Conservation (phyloP, 2,329 filamentous ascomycete species). For the Sclerotinia borealis region DNA sequence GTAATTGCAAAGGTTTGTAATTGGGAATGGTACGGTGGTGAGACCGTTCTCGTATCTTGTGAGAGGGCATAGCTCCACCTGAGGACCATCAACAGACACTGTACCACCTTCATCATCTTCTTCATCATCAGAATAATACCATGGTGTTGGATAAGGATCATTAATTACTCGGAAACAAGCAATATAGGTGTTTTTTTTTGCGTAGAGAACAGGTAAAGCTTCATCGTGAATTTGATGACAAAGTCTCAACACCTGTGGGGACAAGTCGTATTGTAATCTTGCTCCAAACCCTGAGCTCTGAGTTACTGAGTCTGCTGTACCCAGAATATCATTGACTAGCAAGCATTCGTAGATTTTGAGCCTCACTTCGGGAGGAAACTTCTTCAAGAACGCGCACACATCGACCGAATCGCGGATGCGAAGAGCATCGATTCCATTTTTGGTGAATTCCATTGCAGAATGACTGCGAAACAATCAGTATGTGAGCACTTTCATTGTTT, state of each 20-base stretch:
- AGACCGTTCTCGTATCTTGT: constrained; percentile 1
- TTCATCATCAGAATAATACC: background rate
- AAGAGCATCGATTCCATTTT: too few relatives aligned
- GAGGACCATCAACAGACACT: background rate
- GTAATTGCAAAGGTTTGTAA: background rate
- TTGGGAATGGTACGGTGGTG: background rate
- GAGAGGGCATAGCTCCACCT: constrained; percentile 5
- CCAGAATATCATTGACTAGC: constrained; percentile 10
- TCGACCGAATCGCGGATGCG: background rate
- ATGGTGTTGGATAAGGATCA: background rate
- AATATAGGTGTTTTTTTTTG: constrained; percentile 33
- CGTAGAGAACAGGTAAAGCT: constrained; percentile 38
- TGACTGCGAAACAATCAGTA: background rate
- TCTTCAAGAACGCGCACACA: background rate
- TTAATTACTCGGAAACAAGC: background rate
- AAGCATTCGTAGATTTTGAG: constrained; percentile 43
- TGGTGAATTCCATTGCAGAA: background rate
- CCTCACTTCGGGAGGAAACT: constrained; percentile 42
- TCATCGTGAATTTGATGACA: constrained; percentile 3
- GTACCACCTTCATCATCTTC: background rate
- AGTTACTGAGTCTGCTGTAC: background rate
- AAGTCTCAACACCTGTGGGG: constrained; percentile 16
- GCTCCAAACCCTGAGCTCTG: background rate
- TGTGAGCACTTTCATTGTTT: too few relatives aligned
- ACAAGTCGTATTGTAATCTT: background rate